Evolutionary conservation across 2,329 filamentous ascomycete species (phyloP), one percentile per base, ranked within the genome.

Genomic region (Lojkania enalia): DNA sequence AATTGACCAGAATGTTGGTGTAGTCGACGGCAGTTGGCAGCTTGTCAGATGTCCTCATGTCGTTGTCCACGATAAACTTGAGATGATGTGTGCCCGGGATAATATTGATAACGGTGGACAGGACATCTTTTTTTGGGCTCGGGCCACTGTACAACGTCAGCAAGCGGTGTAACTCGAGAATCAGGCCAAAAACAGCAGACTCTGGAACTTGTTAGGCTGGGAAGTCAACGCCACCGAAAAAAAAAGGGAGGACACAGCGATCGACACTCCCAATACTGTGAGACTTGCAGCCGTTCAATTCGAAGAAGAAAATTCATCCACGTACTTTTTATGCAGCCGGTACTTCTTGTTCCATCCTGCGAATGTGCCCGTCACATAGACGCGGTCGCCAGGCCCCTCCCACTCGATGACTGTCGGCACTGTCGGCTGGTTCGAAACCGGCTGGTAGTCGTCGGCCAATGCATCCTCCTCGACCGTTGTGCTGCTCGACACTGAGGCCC

Each of bases 321-420:
- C 87, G 82, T 81, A 95, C 90, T 89, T 86, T 70, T 82, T 85
- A 70, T 90, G 84, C 64, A 99, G 76, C 58, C 87, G 83, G 67
- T 91, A 95, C 73, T 97, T 97, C 68, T 87, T 86, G 72, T 95
- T 90, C 94, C 94, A 99, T 20, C 92, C 88, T 60, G 95, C 95
- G 66, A 97, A 96, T 15, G 94, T 97, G 54, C 92, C 92, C 0
- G 94, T 99, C 35, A 99, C 90, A 69, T 96, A 99, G 53, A 97
- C 84, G 71, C 91, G 95, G 46, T 95, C 88, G 46, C 88, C 91
- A 40, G 84, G 83, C 6, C 83, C 81, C 54, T 81, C 81, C 94
- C 94, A 99, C 71, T 95, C 88, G 46, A 99, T 83, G 46, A 81
- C 76, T 1, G 89, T 95, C 2, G 90, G 88, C 31, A 97, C 88